Evolutionary conservation across 768 basidiomycete genomes (phyloP).

Genomic region (Glaciozyma antarctica): DNA sequence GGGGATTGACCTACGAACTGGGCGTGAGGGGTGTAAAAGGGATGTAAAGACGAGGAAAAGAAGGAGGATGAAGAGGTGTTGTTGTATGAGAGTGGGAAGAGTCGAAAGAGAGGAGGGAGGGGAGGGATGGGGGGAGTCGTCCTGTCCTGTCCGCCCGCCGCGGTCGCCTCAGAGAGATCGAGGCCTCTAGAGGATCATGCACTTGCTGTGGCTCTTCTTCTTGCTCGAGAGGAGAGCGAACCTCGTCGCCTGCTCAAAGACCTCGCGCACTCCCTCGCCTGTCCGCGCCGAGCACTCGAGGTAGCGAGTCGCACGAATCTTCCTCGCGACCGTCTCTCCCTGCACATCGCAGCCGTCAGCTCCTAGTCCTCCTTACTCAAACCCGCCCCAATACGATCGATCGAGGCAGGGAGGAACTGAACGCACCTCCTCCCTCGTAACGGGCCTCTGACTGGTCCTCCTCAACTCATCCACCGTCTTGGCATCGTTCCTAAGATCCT

Average conservation of each 20-base stretch:
- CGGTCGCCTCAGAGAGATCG: too few species aligned
- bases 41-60: too few species aligned
- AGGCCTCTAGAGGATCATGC: constrained; percentile 30
- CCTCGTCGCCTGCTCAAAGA: constrained; percentile 95
- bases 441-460: constrained; percentile 88
- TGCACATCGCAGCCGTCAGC: constrained; percentile 38
- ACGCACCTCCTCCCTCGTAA: constrained; percentile 80
- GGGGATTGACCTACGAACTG: too few species aligned
- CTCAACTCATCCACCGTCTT: constrained; percentile 88
- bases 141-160: too few species aligned
- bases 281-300: constrained; percentile 95
- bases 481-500: constrained; percentile 87
- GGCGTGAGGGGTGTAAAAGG: too few species aligned
- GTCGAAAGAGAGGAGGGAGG: too few species aligned
- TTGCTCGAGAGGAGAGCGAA: constrained; percentile 58
- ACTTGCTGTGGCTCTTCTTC: constrained; percentile 32
- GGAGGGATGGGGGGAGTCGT: too few species aligned
- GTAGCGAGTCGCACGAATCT: constrained; percentile 94
- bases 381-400: neutral
- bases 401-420: too few species aligned
- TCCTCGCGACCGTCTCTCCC: constrained; percentile 89
- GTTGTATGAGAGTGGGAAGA: too few species aligned
- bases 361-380: neutral
- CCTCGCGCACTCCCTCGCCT: constrained; percentile 93
- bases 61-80: too few species aligned